Evolutionary conservation across 805 yeast species (phyloP), one percentile per base, ranked within the genome.

Genomic region (Ogataea pini): DNA sequence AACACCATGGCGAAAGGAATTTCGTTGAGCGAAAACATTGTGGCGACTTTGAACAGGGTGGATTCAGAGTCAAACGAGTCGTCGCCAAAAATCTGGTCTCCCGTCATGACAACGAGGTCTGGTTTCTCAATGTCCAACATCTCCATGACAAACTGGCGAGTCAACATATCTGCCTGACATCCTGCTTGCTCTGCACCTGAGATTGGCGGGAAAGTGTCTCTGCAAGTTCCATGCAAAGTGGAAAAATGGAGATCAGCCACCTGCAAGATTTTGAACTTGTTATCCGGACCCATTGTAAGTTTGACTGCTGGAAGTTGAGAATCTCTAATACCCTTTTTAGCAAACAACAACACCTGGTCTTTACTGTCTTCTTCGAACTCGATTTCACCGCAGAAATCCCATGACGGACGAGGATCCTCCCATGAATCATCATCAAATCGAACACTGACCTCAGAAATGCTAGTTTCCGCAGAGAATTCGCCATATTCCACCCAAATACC

Each of bases 181-280:
- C 67, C 67, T 8, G 69, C 64, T 13, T 63, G 65, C 16, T 72
- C 72, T 5, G 6, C 32, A 17, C 34, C 42, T 1, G 48, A 42
- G 7, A 61, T 37, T 7, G 39, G 47, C 0, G 94, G 92, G 34
- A 62, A 79, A 10, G 86, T 83, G 61, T 91, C 95, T 44, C 85
- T 72, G 60, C 98, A 94, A 41, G 66, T 65, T 12, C 97, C 97
- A 46, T 71, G 76, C 5, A 90, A 91, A 0, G 96, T 86, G n/a
- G 94, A 78, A 63, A 86, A 84, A 67, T 94, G 99, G 48, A 92
- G 71, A 64, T 94, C 98, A 0, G 97, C 96, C 4, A 92, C 80
- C 66, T 94, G 99, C 9, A 89, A 67, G 36, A 94, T 84, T 64
- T 86, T 92, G 67, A 84, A 88, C 46, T 72, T 77, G 4, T 80